Evolutionary conservation across 2,329 filamentous ascomycete species (phyloP).

Genomic region (Geoglossum cookeanum): DNA sequence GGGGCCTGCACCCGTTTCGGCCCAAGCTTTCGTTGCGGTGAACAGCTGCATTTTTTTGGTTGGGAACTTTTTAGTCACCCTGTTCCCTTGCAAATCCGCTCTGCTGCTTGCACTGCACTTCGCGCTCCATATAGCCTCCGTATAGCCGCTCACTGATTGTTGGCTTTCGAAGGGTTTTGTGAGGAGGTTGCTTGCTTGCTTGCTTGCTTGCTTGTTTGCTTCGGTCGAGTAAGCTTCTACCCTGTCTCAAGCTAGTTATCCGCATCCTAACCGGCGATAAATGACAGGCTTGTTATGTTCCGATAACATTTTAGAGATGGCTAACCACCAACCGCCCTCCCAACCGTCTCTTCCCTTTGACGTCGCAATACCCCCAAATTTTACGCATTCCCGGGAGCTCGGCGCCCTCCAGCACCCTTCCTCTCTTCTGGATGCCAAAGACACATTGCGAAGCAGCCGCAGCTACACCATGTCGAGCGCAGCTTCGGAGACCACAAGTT

Average conservation of each 20-base stretch:
- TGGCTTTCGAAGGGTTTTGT: background rate
- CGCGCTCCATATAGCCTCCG: background rate
- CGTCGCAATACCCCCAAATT: background rate
- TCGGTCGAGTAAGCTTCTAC: background rate
- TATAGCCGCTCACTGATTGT: background rate
- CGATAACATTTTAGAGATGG: background rate
- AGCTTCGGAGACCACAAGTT: background rate
- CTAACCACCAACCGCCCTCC: background rate
- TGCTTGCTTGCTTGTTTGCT: background rate
- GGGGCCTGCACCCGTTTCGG: background rate
- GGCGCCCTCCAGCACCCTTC: background rate
- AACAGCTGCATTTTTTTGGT: background rate
- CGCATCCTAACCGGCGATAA: background rate
- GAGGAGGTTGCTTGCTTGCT: background rate
- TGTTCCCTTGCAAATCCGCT: background rate
- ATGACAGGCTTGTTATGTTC: background rate
- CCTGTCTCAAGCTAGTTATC: background rate
- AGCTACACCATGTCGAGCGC: background rate
- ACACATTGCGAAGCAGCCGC: background rate
- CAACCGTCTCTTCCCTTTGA: background rate
- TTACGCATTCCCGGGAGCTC: background rate
- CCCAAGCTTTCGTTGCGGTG: background rate
- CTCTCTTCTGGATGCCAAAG: background rate
- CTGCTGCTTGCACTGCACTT: background rate
- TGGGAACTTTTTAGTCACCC: background rate